Evolutionary conservation across 1,139 yeast genomes (phyloP).

Genomic region (Lodderomyces orthopsilosis): DNA sequence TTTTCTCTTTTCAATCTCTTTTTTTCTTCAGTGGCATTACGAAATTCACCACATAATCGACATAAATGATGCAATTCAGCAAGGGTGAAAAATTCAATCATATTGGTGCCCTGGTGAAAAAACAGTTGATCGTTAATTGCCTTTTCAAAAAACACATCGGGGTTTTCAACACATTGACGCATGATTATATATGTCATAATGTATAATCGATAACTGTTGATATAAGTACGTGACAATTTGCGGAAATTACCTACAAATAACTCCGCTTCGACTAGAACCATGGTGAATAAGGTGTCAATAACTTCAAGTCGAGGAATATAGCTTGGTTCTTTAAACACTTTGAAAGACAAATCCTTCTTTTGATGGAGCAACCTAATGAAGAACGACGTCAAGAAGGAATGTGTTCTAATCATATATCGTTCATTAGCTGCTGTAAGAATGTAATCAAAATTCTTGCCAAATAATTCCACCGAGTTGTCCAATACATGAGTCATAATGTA

Average conservation of each 20-base stretch:
- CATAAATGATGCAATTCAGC: slow-evolving; percentile 38
- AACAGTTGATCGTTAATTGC: slow-evolving; percentile 27
- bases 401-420: slow-evolving; percentile 44
- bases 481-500: slow-evolving; percentile 46
- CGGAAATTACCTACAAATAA: slow-evolving; percentile 46
- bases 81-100: slow-evolving; percentile 39
- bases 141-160: slow-evolving; percentile 37
- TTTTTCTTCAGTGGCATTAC: slow-evolving; percentile 38
- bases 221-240: slow-evolving; percentile 36
- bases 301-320: slow-evolving; percentile 30
- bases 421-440: slow-evolving; percentile 40
- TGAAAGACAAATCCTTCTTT: slow-evolving; percentile 32
- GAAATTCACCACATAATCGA: slow-evolving; percentile 40
- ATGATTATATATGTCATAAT: slow-evolving; percentile 44
- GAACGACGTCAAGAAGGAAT: slow-evolving; percentile 39
- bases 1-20: slow-evolving; percentile 16
- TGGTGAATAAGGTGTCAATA: slow-evolving; percentile 33
- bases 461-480: slow-evolving; percentile 43
- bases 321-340: slow-evolving; percentile 21
- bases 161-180: slow-evolving; percentile 44
- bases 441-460: slow-evolving; percentile 43
- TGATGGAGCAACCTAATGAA: slow-evolving; percentile 43
- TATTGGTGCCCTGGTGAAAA: slow-evolving; percentile 39
- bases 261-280: slow-evolving; percentile 41
- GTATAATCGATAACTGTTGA: slow-evolving; percentile 41